These are phyloP conservation scores for Artemisia tridentata DNA, from an alignment of 129 eudicot genomes.

Conservation along the genomic window DNA sequence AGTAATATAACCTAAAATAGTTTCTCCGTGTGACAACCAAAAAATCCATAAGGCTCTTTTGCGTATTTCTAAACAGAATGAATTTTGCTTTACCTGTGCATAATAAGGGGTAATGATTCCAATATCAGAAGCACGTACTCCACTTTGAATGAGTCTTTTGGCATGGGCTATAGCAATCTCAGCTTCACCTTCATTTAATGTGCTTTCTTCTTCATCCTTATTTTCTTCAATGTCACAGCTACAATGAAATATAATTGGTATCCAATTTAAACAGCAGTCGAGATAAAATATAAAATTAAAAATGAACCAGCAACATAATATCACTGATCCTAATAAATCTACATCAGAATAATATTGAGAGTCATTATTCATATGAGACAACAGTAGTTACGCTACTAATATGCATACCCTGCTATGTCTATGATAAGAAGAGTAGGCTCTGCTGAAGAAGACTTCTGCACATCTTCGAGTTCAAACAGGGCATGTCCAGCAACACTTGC, in stretches of 20 bases:
- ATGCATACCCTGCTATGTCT: constrained; percentile 86
- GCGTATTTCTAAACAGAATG: too few species aligned
- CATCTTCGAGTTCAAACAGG: constrained; percentile 69
- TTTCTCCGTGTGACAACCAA: not conserved
- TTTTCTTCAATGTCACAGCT: constrained; percentile 99
- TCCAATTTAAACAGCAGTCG: not conserved
- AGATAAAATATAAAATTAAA: not conserved
- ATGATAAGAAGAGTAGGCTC: constrained; percentile 84
- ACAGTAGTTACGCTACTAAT: not conserved
- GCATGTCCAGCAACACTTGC: constrained; percentile 89
- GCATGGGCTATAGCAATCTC: constrained; percentile 84
- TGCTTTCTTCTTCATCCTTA: constrained; percentile 99
- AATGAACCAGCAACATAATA: not conserved
- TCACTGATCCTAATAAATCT: not conserved
- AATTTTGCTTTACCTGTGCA: too few species aligned
- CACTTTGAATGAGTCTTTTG: too few species aligned
- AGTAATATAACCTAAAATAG: constrained; percentile 62
- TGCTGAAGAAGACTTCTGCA: constrained; percentile 69
- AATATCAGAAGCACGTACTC: too few species aligned
- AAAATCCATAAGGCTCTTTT: too few species aligned
- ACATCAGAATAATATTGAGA: not conserved
- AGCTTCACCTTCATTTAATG: constrained; percentile 96
- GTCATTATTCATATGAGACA: not conserved
- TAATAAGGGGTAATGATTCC: too few species aligned
- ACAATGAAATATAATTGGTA: not conserved